Percentiles rank a stretch among this genome's conserved stretches.
Evolutionary conservation across 192 early-diverging fungal species (phyloP).

Genomic region (Borealophlyctis nickersoniae): DNA sequence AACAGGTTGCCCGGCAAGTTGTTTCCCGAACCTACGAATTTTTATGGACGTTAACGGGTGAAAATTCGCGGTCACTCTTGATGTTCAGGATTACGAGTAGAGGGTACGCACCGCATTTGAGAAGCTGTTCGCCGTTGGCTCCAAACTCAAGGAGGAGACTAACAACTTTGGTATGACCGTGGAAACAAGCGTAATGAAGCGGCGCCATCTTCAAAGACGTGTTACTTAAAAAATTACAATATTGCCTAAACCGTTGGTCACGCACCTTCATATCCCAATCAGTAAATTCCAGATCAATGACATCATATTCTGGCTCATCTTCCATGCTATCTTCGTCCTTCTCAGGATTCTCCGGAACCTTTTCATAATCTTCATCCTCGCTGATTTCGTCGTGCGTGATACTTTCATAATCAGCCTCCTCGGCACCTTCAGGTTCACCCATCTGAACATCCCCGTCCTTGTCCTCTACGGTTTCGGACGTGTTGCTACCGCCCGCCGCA

Average conservation of each 20-base stretch:
- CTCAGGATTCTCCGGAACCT: constrained; percentile 3
- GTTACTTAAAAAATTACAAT: background rate
- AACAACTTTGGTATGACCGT: constrained; percentile 10
- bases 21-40: no score
- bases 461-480: background rate
- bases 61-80: no score
- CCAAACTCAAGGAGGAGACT: constrained; percentile 11
- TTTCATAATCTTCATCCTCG: constrained; percentile 26
- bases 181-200: constrained; percentile 20
- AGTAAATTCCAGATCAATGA: constrained; percentile 13
- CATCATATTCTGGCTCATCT: constrained; percentile 17
- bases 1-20: no score
- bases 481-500: background rate
- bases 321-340: constrained; percentile 8
- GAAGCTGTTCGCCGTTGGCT: background rate
- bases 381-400: constrained; percentile 17
- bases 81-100: no score
- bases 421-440: background rate
- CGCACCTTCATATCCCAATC: constrained; percentile 27
- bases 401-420: background rate
- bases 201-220: constrained; percentile 19
- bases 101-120: background rate
- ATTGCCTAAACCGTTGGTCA: no score
- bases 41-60: no score
- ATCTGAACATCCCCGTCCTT: background rate